A percentile compares a stretch with the other conserved stretches of the same genome.
phyloP scores from a whole-genome alignment of 257 asterid genomes.

The Solanum sejunctum region DNA sequence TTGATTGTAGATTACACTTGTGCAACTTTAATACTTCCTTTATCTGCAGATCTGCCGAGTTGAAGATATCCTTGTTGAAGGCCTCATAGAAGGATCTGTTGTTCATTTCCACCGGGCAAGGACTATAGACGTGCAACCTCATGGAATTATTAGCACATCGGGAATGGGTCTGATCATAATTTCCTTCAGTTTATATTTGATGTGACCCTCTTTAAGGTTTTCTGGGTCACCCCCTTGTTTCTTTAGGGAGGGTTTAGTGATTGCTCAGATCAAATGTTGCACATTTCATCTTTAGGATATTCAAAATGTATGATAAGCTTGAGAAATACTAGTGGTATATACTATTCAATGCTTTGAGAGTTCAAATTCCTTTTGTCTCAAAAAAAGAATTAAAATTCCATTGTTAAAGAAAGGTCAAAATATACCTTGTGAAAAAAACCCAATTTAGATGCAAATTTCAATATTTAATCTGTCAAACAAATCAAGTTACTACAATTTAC shows the following conservation, averaged over 20 bases:
- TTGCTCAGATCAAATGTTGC: not conserved
- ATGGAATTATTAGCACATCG: conserved; percentile 86
- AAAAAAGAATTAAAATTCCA: not conserved
- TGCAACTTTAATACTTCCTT: not conserved
- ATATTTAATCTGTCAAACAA: not conserved
- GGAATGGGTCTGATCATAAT: conserved; percentile 67
- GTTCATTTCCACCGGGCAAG: conserved; percentile 97
- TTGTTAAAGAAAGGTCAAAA: not conserved
- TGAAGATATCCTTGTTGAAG: conserved; percentile 95
- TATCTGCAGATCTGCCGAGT: conserved; percentile 82
- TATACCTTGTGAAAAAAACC: not conserved
- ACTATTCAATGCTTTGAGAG: not conserved
- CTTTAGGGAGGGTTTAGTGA: not conserved
- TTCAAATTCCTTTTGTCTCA: not conserved
- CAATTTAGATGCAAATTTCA: not conserved
- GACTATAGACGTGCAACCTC: conserved; percentile 52
- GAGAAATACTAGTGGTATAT: not conserved
- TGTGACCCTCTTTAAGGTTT: not conserved
- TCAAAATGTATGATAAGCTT: not conserved
- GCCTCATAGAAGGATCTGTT: conserved; percentile 89
- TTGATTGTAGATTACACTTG: not conserved
- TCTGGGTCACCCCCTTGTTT: not conserved
- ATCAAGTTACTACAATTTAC: not conserved
- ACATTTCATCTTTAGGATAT: not conserved
- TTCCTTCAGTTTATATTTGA: not conserved